Conservation (phyloP, 2,329 filamentous ascomycete genomes). For the Metarhizium brunneum region DNA sequence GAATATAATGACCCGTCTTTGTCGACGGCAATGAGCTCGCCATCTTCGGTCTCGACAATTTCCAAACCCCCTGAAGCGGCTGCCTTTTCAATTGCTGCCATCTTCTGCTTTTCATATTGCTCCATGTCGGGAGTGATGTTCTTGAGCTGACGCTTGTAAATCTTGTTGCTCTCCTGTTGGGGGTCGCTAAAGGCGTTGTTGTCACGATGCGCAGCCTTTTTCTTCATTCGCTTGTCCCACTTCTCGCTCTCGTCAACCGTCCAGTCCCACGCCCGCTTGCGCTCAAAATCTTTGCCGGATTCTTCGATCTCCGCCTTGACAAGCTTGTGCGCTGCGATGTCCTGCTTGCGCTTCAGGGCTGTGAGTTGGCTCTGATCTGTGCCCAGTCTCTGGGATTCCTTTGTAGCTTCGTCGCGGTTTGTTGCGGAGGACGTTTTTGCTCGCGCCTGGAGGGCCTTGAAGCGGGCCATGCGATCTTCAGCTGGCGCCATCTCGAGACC, state of each 20-base stretch:
- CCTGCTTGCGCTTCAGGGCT: constrained; percentile 74
- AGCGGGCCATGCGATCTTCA: constrained; percentile 66
- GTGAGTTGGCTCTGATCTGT: constrained; percentile 70
- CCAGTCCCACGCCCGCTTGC: constrained; percentile 98
- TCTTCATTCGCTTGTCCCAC: constrained; percentile 86
- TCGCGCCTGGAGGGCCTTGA: constrained; percentile 78
- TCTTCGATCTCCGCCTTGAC: constrained; percentile 86
- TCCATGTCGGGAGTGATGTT: constrained; percentile 70
- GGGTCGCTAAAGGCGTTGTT: constrained; percentile 89
- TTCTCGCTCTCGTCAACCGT: constrained; percentile 87
- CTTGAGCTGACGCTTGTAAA: constrained; percentile 85
- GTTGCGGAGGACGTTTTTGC: constrained; percentile 61
- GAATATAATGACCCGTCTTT: constrained; percentile 86
- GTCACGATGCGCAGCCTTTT: constrained; percentile 72
- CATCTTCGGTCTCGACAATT: constrained; percentile 90
- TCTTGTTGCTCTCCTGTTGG: constrained; percentile 75
- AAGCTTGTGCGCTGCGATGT: constrained; percentile 83
- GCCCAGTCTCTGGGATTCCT: constrained; percentile 70
- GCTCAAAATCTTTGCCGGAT: constrained; percentile 84
- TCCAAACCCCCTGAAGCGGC: constrained; percentile 78
- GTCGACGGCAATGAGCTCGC: constrained; percentile 90
- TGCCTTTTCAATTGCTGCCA: constrained; percentile 73
- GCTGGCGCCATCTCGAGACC: constrained; percentile 25
- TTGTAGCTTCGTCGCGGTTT: constrained; percentile 77
- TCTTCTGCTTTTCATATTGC: constrained; percentile 79